These are phyloP conservation scores for Metschnikowia vanudenii DNA, from an alignment of 805 yeast species.

Conservation along the genomic window DNA sequence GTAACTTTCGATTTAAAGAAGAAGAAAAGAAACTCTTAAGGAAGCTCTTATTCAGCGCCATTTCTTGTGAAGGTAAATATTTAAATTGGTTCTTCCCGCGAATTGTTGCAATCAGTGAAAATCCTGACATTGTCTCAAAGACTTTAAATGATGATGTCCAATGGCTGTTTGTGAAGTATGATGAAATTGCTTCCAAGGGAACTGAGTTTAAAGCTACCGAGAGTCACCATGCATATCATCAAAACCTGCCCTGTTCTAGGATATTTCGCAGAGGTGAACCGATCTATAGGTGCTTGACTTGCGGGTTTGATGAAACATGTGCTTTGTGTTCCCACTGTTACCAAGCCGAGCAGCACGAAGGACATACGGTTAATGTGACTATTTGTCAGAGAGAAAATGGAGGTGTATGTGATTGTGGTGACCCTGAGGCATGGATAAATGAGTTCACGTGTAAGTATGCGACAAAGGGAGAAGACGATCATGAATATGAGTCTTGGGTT, in stretches of 20 bases:
- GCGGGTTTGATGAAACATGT: slow-evolving; percentile 81
- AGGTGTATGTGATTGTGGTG: slow-evolving; percentile 89
- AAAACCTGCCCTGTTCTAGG: slow-evolving; percentile 69
- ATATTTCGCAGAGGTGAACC: slow-evolving; percentile 78
- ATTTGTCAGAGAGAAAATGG: slow-evolving; percentile 68
- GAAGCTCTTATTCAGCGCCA: slow-evolving; percentile 42
- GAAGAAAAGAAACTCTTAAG: slow-evolving; percentile 35
- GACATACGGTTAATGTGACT: slow-evolving; percentile 66
- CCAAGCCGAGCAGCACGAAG: slow-evolving; percentile 64
- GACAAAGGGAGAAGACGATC: slow-evolving; percentile 21
- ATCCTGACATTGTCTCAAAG: not conserved
- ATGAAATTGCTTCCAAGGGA: slow-evolving; percentile 17
- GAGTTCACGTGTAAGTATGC: slow-evolving; percentile 47
- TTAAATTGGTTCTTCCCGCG: slow-evolving; percentile 40
- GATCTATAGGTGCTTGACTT: slow-evolving; percentile 69
- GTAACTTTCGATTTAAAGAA: slow-evolving; percentile 30
- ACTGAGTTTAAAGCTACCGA: slow-evolving; percentile 23
- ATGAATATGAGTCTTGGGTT: slow-evolving; percentile 4
- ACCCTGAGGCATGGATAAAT: slow-evolving; percentile 75
- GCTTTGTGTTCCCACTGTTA: slow-evolving; percentile 79
- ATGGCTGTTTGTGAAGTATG: slow-evolving; percentile 36
- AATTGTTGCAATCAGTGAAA: slow-evolving; percentile 14
- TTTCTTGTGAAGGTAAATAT: slow-evolving; percentile 43
- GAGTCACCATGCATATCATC: slow-evolving; percentile 46
- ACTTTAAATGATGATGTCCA: slow-evolving; percentile 26